phyloP scores from a whole-genome alignment of 2,329 filamentous ascomycete species.

The Phaeosphaeriaceae sp. region DNA sequence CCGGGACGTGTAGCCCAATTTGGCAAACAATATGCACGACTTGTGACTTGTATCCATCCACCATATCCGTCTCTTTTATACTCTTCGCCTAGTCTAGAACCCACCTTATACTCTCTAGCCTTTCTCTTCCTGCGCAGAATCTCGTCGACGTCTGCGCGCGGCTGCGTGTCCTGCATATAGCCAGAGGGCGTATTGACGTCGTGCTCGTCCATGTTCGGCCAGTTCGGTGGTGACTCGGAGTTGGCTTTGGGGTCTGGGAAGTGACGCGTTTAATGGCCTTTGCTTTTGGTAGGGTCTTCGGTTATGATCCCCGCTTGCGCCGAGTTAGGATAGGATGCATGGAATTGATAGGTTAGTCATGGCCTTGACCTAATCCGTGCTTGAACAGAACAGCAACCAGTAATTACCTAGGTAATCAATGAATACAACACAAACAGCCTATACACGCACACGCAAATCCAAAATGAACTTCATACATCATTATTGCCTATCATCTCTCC shows the following conservation, averaged over 20 bases:
- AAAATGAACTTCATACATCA: no score
- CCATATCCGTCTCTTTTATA: not conserved
- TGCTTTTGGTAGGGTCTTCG: conserved; percentile 18
- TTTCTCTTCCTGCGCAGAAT: conserved; percentile 58
- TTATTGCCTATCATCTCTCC: not conserved
- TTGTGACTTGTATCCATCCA: no score
- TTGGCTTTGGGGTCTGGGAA: not conserved
- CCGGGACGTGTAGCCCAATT: conserved; percentile 23
- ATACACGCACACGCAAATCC: no score
- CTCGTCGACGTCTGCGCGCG: conserved; percentile 57
- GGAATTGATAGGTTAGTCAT: no score
- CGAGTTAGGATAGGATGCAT: no score
- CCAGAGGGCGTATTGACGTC: conserved; percentile 18
- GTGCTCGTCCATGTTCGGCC: conserved; percentile 37
- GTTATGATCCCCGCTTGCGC: conserved; percentile 18
- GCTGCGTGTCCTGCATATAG: conserved; percentile 46
- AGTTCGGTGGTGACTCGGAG: conserved; percentile 20
- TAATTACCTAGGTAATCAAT: no score
- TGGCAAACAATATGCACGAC: no score
- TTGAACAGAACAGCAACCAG: no score
- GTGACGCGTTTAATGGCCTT: conserved; percentile 17
- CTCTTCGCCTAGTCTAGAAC: no score
- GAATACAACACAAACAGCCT: no score
- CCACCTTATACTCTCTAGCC: conserved; percentile 58
- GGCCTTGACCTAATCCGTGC: no score